Conservation (phyloP, 2,329 filamentous ascomycete species). For the Ilyonectria sp. region DNA sequence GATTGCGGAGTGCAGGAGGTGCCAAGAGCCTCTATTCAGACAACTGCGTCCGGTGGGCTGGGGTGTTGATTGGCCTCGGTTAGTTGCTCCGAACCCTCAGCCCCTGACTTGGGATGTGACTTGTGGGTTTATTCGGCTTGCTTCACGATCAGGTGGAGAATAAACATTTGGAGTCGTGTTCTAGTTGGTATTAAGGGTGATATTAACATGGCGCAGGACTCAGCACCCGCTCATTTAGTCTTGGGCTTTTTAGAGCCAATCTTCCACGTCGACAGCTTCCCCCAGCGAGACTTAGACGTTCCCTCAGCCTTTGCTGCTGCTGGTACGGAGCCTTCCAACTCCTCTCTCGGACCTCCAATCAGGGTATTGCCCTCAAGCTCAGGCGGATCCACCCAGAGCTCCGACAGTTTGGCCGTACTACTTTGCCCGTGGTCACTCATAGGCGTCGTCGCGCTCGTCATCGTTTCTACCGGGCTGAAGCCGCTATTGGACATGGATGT, state of each 20-base stretch:
- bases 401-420: slow-evolving; percentile 12
- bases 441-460: not conserved
- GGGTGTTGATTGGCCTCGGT: too few relatives aligned
- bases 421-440: not conserved
- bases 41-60: too few relatives aligned
- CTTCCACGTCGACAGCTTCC: slow-evolving; percentile 43
- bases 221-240: slow-evolving; percentile 21
- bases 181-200: not conserved
- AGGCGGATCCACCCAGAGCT: slow-evolving; percentile 36
- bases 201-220: not conserved
- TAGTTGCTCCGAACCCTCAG: too few relatives aligned
- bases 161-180: not conserved
- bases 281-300: slow-evolving; percentile 32
- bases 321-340: slow-evolving; percentile 24
- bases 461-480: not conserved
- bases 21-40: too few relatives aligned
- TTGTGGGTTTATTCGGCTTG: not conserved
- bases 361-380: slow-evolving; percentile 38
- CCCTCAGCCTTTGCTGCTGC: slow-evolving; percentile 27
- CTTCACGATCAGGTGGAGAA: not conserved
- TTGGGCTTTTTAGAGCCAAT: slow-evolving; percentile 41
- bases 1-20: too few relatives aligned
- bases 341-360: slow-evolving; percentile 15
- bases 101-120: too few relatives aligned
- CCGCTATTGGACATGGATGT: not conserved